Evolutionary conservation across 148 eudicot genomes (phyloP), one percentile per base, ranked within the genome.

Genomic region (Arctostaphylos glauca): DNA sequence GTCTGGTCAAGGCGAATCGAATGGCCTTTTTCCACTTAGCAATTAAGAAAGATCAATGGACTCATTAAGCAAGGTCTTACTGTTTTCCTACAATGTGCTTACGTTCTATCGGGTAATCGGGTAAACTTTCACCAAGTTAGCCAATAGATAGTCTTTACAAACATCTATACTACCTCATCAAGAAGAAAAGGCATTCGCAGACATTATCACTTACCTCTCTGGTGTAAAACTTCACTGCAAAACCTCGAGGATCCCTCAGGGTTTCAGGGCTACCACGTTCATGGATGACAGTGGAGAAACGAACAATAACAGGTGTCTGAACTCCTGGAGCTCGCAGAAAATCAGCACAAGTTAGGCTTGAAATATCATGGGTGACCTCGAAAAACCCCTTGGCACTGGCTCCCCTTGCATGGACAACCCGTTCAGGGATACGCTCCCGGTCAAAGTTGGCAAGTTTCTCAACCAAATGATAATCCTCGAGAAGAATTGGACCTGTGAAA

Each of bases 221-320:
- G 84, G 98, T 95, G 90, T 95, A 95, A 52, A 95, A 95, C 89
- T 95, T 95, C 86, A 94, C 94, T 52, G 98, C 98, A 86, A 95
- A 95, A 77, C 98, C 98, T 84, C 98, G 90, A 79, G 98, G 98
- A 83, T 95, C 98, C 82, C 98, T 91, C 59, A 95, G 77, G 83
- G 98, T 94, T 87, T 95, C 98, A 74, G 98, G 98, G 86, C 98
- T 95, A 44, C 96, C 98, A 87, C 98, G 98, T 77, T 95, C 98
- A 87, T 95, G 98, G 84, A 94, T 92, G 77, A 95, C 98, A 84
- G 98, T 95, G 55, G 98, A 95, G 89, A 95, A 94, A 53, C 98
- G 94, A 83, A 95, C 98, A 88, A 95, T 95, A 5, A 94, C 92
- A 64, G 98, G 98, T 31, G 98, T 94, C 83, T 95, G 98, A 53